Base-by-base conservation (phyloP, 495 filamentous ascomycete species). In the Tetracladium setigerum region DNA sequence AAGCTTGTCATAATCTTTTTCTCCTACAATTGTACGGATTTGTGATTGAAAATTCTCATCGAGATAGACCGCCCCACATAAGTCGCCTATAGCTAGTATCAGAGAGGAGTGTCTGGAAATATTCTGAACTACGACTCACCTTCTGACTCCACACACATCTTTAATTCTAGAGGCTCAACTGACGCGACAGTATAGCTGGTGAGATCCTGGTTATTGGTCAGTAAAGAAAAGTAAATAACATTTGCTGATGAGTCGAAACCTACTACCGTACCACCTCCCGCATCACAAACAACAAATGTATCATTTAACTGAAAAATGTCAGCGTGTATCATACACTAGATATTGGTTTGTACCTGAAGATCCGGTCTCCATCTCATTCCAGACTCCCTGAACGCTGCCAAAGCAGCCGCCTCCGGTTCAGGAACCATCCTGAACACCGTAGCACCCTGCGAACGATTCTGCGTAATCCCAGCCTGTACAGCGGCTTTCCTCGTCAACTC, bases 191-290 rank as follows among this genome's bases (percentile, higher is more conserved):
- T 46, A 14, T 46, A 46, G 34, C 43, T 46, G 34, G 37, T 46
- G 30, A 46, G 31, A 46, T 46, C 43, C 43, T n/a, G n/a, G n/a
- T 17, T n/a, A 7, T n/a, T 42, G 35, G n/a, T 38, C 35, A 38
- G 35, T 7, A 38, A 38, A 14, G 27, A 42, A n/a, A 42, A 49
- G 38, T 31, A 24, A n/a, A 49, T 49, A 1, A 49, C 31, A 37
- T 49, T 39, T 39, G 42, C 13, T 1, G n/a, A 22, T 36, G 16
- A 5, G 12, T 30, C 16, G 32, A 15, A 13, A 43, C 48, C 45
- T 27, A 74, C 41, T 9, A 51, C 41, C n/a, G 48, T 51, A 2
- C 48, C 48, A 10, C 48, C 48, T 6, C 48, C 48, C 3, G 48
- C 48, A 24, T 45, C 48, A 30, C 47, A 51, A 10, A 45, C 41